Evolutionary conservation across 371 early-diverging fungal species (phyloP), one percentile per base, ranked within the genome.

Genomic region (Umbelopsis sp.): DNA sequence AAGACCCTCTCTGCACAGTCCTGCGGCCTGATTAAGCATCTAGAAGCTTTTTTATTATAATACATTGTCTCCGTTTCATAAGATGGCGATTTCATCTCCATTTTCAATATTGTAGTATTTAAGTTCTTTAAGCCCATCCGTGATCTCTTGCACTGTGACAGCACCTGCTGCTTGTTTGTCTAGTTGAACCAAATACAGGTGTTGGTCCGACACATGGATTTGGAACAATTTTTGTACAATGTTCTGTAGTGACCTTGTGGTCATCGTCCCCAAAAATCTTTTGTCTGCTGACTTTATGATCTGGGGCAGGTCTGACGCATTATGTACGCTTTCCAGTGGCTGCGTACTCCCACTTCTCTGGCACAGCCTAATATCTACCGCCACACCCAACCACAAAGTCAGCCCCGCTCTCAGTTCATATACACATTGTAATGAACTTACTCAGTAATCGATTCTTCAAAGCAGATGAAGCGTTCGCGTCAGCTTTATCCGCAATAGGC

Each of bases 391-490:
- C 48, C 35, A 45, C 14, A 11, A 11, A 67, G 9, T 14, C 22
- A 24, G 24, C 35, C 29, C 9, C 12, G 35, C 10, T 8, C 44
- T n/a, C 48, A 48, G 48, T 10, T 12, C 20, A 48, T 20, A 48
- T 16, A 2, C 7, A 14, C 18, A 7, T 45, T 14, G 18, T 48
- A 20, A 16, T 48, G 38, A 41, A 29, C 70, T 74, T 71, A 80
- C 78, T 66, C 24, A 91, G 63, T 38, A 93, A 76, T 14, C 92
- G 82, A 73, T 93, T 88, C 67, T 89, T 91, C 41, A 92, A 69
- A 1, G 78, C 82, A 10, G 86, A 80, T 25, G 80, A 75, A 4
- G 76, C 67, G n/a, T 81, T 78, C 25, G 77, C 73, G 16, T 62
- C 72, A 11, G 73, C 70, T 0, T 72, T 72, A 22, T 76, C 72